Evolutionary conservation across 176 grass and related monocot genomes (phyloP), one percentile per base, ranked within the genome.

Genomic region (Carex littledalei): DNA sequence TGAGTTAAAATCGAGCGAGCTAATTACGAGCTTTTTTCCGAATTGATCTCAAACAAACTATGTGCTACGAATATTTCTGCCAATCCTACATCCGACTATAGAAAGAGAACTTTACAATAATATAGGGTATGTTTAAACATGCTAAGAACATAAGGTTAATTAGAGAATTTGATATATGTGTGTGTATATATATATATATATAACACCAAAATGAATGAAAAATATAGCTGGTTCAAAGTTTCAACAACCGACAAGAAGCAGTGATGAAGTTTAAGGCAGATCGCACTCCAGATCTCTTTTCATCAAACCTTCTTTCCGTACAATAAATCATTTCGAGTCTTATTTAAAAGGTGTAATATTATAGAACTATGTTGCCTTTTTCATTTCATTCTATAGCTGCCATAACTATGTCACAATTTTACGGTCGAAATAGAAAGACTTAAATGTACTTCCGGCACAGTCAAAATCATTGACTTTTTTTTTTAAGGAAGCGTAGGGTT

Each of bases 211-310:
- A 47, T 10, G 8, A 49, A 49, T 49, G 47, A 77, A 78, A 65
- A 6, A 64, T 5, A 21, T 5, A 54, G 15, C 6, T n/a, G 31
- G 9, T 62, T 63, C 12, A 14, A 80, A 76, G 2, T 63, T 72
- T 56, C 43, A 84, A 61, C 82, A 56, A 84, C 82, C 82, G 82
- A 84, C 66, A 74, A 5, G 39, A 1, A 69, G 66, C 82, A 84
- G 82, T 84, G 82, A 83, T 63, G 14, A 15, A 15, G 22, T 49
- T 32, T 56, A 20, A 69, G 24, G 8, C 12, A 37, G 58, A 64
- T 63, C 34, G 31, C 71, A 70, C 82, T 55, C 43, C n/a, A 41
- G 12, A 16, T 56, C 4, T 59, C 63, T 73, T 21, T 21, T 24
- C n/a, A 6, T 60, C 21, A 17, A 18, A 29, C 18, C 7, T 37